Base-by-base conservation (phyloP, 2,329 filamentous ascomycete genomes). In the Ambrosiella cleistominuta region DNA sequence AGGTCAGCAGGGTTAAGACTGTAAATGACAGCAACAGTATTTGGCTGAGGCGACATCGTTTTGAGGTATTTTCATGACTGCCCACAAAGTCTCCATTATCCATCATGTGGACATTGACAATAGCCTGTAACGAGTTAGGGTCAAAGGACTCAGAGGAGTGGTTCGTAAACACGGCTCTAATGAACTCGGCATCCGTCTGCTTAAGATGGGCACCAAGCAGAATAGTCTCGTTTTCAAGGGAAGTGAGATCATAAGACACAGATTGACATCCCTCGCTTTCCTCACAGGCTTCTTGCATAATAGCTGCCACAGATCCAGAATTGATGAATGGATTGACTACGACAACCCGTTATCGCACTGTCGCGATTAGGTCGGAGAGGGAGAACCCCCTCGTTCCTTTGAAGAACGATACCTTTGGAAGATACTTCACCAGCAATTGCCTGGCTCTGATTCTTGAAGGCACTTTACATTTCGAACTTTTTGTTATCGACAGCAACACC, bases 331-430 rank as follows among this genome's bases (percentile, higher is more conserved):
- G 39, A n/a, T 9, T 9, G 39, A 42, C 39, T 12, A 42, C n/a
- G n/a, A 3, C 39, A 42, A 42, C n/a, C 39, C 6, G n/a, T 27
- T 42, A 42, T 3, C 2, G 6, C 39, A 42, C n/a, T 62, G 71
- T 59, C 62, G 75, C 75, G 57, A 17, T 13, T 73, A 57, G 74
- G 73, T 7, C 86, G 70, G 0, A 83, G 83, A 0, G 86, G 69
- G 7, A 75, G 70, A 27, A 69, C 70, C 52, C 66, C 73, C 1
- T 72, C 71, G 66, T 88, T 88, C 72, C 86, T 85, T 57, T 88
- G 71, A n/a, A 88, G 68, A 1, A 84, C 80, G 58, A 77, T 82
- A 7, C 79, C 74, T 63, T 81, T 75, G 57, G 78, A 67, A 7
- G 75, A n/a, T 3, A 74, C 44, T 79, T 66, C 7, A 75, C 71